Evolutionary conservation across 2,329 filamentous ascomycete species (phyloP).

Genomic region (Claviceps arundinis): DNA sequence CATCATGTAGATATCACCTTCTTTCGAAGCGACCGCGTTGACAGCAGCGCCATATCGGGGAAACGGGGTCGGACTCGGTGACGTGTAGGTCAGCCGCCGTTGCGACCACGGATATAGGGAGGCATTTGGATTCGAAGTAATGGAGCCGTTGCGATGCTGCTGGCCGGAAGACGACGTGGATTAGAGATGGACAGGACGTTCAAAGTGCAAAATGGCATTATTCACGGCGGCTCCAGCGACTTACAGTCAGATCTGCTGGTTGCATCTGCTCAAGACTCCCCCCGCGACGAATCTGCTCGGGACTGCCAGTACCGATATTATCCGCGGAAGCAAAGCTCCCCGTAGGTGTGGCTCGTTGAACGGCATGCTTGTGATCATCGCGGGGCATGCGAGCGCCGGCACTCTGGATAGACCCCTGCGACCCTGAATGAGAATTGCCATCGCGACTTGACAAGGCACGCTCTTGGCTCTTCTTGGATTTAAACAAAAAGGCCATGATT

Average conservation of each 20-base stretch:
- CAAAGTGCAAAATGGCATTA: too few species aligned
- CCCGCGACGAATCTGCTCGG: slow-evolving; percentile 49
- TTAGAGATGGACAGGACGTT: not conserved
- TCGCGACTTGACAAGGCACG: slow-evolving; percentile 44
- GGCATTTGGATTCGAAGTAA: slow-evolving; percentile 46
- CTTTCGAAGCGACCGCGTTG: slow-evolving; percentile 84
- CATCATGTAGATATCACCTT: slow-evolving; percentile 96
- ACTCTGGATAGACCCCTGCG: slow-evolving; percentile 36
- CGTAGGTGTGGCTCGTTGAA: slow-evolving; percentile 57
- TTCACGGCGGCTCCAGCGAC: slow-evolving; percentile 9
- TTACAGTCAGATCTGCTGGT: slow-evolving; percentile 28
- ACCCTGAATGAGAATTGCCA: slow-evolving; percentile 30
- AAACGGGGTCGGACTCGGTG: slow-evolving; percentile 73
- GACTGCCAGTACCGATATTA: slow-evolving; percentile 43
- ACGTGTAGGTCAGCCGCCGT: slow-evolving; percentile 72
- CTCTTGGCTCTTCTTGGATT: slow-evolving; percentile 65
- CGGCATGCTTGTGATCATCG: slow-evolving; percentile 38
- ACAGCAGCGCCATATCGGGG: slow-evolving; percentile 94
- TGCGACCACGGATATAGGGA: slow-evolving; percentile 96
- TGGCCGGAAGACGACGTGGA: not conserved
- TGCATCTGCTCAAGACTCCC: slow-evolving; percentile 35
- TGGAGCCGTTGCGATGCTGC: slow-evolving; percentile 43
- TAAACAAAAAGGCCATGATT: slow-evolving; percentile 71
- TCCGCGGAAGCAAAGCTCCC: slow-evolving; percentile 64
- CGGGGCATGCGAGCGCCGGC: slow-evolving; percentile 30